Conservation (phyloP, 441 rosid species). For the Gossypium davidsonii region DNA sequence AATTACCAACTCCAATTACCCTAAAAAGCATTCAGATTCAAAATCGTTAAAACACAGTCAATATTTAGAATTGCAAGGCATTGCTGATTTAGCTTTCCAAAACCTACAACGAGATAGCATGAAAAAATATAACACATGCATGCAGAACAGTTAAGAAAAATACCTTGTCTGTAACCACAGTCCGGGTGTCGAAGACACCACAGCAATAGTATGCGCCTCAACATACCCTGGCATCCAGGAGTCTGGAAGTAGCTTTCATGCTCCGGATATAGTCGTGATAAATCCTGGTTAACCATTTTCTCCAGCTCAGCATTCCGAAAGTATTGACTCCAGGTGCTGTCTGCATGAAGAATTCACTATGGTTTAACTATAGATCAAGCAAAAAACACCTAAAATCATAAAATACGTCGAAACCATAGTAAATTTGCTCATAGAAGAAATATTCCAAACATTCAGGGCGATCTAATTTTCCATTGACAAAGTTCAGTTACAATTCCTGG, state of each 20-base stretch:
- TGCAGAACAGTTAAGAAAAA: neutral
- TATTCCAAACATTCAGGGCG: neutral
- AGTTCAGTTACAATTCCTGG: neutral
- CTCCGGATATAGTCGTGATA: conserved; percentile 86
- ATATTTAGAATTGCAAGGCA: neutral
- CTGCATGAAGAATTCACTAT: conserved; percentile 33
- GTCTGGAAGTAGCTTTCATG: conserved; percentile 89
- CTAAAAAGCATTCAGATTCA: neutral
- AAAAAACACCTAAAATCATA: neutral
- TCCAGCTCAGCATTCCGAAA: conserved; percentile 90
- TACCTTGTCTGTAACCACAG: conserved; percentile 89
- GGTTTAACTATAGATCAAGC: neutral
- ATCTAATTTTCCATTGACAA: neutral
- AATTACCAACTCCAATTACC: neutral
- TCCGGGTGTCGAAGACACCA: conserved; percentile 96
- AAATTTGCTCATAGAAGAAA: neutral
- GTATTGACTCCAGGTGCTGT: conserved; percentile 93
- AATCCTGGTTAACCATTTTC: conserved; percentile 87
- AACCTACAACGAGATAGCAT: neutral
- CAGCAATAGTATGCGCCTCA: conserved; percentile 72
- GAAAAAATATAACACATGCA: neutral
- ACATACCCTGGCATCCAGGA: conserved; percentile 87
- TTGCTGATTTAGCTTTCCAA: neutral
- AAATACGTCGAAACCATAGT: neutral
- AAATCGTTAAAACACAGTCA: neutral